Evolutionary conservation across 2,329 filamentous ascomycete genomes (phyloP), one percentile per base, ranked within the genome.

Genomic region (Epichloe glyceriae): DNA sequence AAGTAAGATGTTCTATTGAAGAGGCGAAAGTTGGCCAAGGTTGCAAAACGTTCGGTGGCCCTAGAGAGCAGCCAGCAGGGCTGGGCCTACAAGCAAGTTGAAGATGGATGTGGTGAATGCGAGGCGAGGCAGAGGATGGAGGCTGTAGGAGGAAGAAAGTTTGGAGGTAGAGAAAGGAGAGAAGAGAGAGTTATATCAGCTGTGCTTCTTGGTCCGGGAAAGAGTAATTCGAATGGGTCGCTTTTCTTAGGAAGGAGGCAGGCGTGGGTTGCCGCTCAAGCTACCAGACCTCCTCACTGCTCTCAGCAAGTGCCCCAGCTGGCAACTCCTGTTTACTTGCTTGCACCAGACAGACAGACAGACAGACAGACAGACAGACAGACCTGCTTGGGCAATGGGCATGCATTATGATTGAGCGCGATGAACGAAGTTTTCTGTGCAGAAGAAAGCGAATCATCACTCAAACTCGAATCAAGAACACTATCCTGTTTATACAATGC

Each of bases 111-210:
- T 22, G 37, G 49, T 47, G 33, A 15, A 49, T 40, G 50, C 19
- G 19, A 44, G 37, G 46, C 30, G 50, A 52, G 52, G 26, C 19
- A 51, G 14, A 48, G 22, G 52, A 55, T 53, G 50, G 50, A 51
- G 45, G 14, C 17, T 35, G 14, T 39, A 46, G 45, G 34, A 30
- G 41, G 19, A 52, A 39, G 40, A 44, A 5, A 37, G 20, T 44
- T 22, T 10, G 10, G 30, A 30, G 8, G 48, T 41, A 33, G 38
- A 43, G 8, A 19, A 38, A 20, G 10, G 19, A 11, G 5, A 39
- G 19, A 47, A 43, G 20, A 37, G 39, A 45, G 34, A 2, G 17
- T 8, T 8, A 41, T 26, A 4, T 11, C n/a, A 6, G 12, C 17
- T 11, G 10, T 45, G 10, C 10, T 19, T 2, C 34, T 22, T 35